These are phyloP conservation scores for Talaromyces sp. DNA, from an alignment of 2,329 filamentous ascomycete genomes.

Conservation along the genomic window DNA sequence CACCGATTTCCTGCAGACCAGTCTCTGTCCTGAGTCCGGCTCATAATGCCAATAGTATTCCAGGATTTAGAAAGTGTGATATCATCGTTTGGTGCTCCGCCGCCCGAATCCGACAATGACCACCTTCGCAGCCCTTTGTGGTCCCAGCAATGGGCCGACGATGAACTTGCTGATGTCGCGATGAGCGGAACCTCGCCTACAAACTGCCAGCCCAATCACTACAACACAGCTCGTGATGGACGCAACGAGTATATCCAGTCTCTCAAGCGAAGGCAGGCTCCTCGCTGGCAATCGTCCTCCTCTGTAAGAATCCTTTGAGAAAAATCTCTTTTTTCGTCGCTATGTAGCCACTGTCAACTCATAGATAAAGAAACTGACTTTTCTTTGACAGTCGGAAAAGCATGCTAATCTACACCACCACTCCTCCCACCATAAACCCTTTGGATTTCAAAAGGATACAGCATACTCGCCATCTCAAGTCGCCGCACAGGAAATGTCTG, in stretches of 20 bases:
- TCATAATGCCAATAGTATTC: slow-evolving; percentile 22
- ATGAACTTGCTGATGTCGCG: slow-evolving; percentile 10
- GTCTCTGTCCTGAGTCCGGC: neutral
- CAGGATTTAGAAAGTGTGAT: slow-evolving; percentile 23
- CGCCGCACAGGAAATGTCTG: slow-evolving; percentile 15
- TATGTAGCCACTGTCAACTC: neutral
- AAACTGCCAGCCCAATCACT: slow-evolving; percentile 12
- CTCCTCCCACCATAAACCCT: slow-evolving; percentile 34
- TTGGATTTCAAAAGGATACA: slow-evolving; percentile 8
- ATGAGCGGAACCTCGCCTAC: slow-evolving; percentile 13
- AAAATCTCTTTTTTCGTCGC: neutral
- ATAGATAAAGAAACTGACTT: neutral
- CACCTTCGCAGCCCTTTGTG: slow-evolving; percentile 12
- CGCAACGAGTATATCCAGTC: slow-evolving; percentile 76
- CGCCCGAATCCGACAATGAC: slow-evolving; percentile 1
- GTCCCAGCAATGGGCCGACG: slow-evolving; percentile 9
- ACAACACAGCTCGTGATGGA: slow-evolving; percentile 35
- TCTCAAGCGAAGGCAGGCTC: slow-evolving; percentile 72
- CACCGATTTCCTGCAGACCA: neutral
- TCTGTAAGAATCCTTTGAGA: slow-evolving; percentile 39
- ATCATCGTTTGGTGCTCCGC: slow-evolving; percentile 10
- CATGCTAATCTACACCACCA: slow-evolving; percentile 32
- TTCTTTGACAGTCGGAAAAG: slow-evolving; percentile 26
- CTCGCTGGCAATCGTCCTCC: slow-evolving; percentile 64
- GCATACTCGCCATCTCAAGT: slow-evolving; percentile 11